Evolutionary conservation across 2,329 filamentous ascomycete species (phyloP).

Genomic region (Paecilomyces formosus): DNA sequence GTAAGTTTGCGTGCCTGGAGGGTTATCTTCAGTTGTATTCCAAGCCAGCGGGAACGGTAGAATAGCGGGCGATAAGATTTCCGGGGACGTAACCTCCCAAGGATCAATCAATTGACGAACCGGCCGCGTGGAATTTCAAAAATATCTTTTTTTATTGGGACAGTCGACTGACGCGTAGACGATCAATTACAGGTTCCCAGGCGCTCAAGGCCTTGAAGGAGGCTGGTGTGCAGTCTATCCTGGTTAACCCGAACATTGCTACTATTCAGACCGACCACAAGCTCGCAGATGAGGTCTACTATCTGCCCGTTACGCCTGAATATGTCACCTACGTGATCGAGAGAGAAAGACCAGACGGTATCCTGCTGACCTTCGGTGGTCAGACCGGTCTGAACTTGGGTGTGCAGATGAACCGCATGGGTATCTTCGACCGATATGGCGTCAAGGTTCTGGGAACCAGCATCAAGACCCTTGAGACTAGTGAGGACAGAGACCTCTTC

Average conservation of each 20-base stretch:
- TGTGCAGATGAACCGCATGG: slow-evolving; percentile 94
- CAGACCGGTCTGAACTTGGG: slow-evolving; percentile 96
- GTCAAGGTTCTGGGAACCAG: slow-evolving; percentile 95
- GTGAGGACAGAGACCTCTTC: slow-evolving; percentile 93
- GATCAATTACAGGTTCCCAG: slow-evolving; percentile 63
- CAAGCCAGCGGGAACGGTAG: not conserved
- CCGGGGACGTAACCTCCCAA: not conserved
- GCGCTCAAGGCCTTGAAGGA: slow-evolving; percentile 96
- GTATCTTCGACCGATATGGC: slow-evolving; percentile 88
- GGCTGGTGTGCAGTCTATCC: slow-evolving; percentile 80
- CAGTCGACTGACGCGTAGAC: slow-evolving; percentile 11
- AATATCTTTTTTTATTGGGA: not conserved
- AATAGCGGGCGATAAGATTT: not conserved
- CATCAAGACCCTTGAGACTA: slow-evolving; percentile 87
- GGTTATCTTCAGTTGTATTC: not conserved
- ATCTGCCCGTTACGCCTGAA: slow-evolving; percentile 93
- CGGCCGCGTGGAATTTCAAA: not conserved
- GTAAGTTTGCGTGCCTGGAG: slow-evolving; percentile 45
- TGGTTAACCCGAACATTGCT: slow-evolving; percentile 97
- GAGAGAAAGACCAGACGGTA: slow-evolving; percentile 89
- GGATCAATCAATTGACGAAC: not conserved
- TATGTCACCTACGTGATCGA: slow-evolving; percentile 98
- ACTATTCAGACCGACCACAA: slow-evolving; percentile 97
- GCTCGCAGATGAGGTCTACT: slow-evolving; percentile 95
- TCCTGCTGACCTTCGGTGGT: slow-evolving; percentile 94